phyloP scores from a whole-genome alignment of 768 basidiomycete genomes.

The Russula compacta region DNA sequence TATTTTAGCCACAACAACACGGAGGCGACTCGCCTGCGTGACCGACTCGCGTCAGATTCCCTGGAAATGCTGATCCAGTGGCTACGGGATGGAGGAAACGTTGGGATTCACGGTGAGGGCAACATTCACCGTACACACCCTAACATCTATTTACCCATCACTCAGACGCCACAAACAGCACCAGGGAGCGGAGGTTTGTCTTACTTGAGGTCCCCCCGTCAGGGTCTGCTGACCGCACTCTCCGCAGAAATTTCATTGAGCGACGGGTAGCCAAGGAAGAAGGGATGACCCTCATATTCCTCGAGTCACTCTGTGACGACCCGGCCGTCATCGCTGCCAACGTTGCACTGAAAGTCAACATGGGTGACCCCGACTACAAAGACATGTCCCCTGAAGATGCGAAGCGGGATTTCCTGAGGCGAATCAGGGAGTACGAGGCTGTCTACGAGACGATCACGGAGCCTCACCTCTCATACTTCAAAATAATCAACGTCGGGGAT shows the following conservation, averaged over 20 bases:
- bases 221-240: not conserved
- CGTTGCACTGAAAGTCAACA: conserved; percentile 89
- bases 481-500: conserved; percentile 88
- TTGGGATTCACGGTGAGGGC: conserved; percentile 84
- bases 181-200: conserved; percentile 55
- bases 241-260: conserved; percentile 66
- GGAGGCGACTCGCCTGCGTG: conserved; percentile 67
- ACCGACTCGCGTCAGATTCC: conserved; percentile 82
- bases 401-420: conserved; percentile 78
- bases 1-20: conserved; percentile 87
- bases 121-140: not conserved
- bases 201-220: not conserved
- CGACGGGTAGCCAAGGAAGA: conserved; percentile 79
- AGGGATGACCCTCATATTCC: conserved; percentile 81
- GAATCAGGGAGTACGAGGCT: conserved; percentile 89
- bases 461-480: conserved; percentile 79
- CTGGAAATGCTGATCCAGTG: conserved; percentile 91
- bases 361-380: conserved; percentile 97
- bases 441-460: conserved; percentile 95
- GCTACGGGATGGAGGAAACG: conserved; percentile 93
- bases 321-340: conserved; percentile 92
- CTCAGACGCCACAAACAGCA: conserved; percentile 94
- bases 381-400: conserved; percentile 79
- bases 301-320: conserved; percentile 93
- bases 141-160: not conserved